A percentile compares a stretch with the other conserved stretches of the same genome.
These are phyloP conservation scores for Plasmodium vivax DNA, from an alignment of 169 alveolate species.

Conservation along the genomic window DNA sequence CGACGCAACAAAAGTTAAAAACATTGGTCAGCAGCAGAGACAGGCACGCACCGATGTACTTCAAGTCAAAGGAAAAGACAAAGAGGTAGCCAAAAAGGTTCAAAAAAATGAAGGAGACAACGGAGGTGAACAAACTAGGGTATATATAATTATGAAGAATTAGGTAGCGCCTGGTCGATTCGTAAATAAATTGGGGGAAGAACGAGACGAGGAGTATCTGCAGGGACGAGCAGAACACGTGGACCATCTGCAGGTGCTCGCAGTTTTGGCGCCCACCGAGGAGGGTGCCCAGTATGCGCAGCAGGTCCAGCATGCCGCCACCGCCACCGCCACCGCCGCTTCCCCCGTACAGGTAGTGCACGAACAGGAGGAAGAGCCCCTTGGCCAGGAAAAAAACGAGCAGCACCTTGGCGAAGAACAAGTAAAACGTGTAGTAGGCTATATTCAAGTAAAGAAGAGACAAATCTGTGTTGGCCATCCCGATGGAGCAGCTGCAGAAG, in stretches of 20 bases:
- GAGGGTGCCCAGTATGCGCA: no score
- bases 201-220: conserved; percentile 19
- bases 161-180: conserved; percentile 13
- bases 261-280: no score
- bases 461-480: not conserved
- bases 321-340: no score
- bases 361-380: not conserved
- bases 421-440: conserved; percentile 17
- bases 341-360: not conserved
- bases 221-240: conserved; percentile 9
- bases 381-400: conserved; percentile 5
- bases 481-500: conserved; percentile 27
- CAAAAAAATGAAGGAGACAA: conserved; percentile 21
- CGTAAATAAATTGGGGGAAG: conserved; percentile 32
- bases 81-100: conserved; percentile 30
- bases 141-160: conserved; percentile 31
- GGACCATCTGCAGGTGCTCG: not conserved
- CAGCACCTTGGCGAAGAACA: not conserved
- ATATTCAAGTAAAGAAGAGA: conserved; percentile 14
- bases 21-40: not conserved
- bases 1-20: not conserved
- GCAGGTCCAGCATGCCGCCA: no score
- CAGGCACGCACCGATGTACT: conserved; percentile 10
- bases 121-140: conserved; percentile 34
- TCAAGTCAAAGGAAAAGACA: conserved; percentile 1